Conservation (phyloP, 2,329 filamentous ascomycete genomes). For the Didymella lethalis region DNA sequence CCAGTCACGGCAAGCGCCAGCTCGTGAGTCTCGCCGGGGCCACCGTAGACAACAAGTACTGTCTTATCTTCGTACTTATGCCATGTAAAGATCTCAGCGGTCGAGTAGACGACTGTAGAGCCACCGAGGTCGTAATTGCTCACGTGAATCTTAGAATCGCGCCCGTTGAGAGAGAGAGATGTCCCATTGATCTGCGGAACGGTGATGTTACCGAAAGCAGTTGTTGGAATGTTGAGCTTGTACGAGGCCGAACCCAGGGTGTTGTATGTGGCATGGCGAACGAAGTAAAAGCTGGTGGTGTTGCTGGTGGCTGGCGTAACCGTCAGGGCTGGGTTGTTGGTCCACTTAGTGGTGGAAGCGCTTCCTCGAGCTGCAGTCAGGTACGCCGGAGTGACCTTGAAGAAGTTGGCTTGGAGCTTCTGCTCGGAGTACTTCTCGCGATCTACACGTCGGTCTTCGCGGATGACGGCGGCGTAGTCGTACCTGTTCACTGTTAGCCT, state of each 20-base stretch:
- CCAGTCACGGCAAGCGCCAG: constrained; percentile 58
- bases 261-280: constrained; percentile 71
- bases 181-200: constrained; percentile 67
- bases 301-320: constrained; percentile 69
- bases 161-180: constrained; percentile 64
- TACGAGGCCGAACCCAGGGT: constrained; percentile 66
- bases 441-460: constrained; percentile 71
- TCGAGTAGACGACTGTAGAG: constrained; percentile 70
- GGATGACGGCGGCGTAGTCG: constrained; percentile 64
- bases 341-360: constrained; percentile 41
- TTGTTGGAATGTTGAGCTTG: constrained; percentile 68
- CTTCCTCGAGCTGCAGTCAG: constrained; percentile 58
- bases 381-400: constrained; percentile 75
- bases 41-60: constrained; percentile 70
- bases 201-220: constrained; percentile 61
- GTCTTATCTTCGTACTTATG: constrained; percentile 68
- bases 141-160: constrained; percentile 73
- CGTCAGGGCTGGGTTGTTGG: constrained; percentile 59
- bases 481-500: not conserved
- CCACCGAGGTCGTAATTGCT: constrained; percentile 71
- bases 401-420: constrained; percentile 78
- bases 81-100: constrained; percentile 73
- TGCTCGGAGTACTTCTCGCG: constrained; percentile 82
- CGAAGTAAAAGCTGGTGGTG: constrained; percentile 69
- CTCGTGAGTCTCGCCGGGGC: constrained; percentile 68